These are phyloP conservation scores for Apiospora phragmitis DNA, from an alignment of 2,329 filamentous ascomycete species.

Conservation along the genomic window DNA sequence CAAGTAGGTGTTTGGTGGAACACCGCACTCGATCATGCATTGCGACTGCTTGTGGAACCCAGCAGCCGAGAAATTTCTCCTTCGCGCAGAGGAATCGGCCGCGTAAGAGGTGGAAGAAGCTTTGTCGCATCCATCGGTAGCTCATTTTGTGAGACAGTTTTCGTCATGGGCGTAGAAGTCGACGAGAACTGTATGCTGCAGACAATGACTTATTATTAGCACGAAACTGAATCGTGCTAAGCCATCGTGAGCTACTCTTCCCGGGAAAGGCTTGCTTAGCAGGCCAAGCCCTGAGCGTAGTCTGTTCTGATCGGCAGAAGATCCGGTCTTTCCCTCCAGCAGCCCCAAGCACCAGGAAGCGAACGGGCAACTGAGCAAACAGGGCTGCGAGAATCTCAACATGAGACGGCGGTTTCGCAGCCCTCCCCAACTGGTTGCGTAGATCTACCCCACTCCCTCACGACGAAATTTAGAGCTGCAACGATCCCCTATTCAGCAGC, in stretches of 20 bases:
- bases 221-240: slow-evolving; percentile 7
- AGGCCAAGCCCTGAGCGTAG: slow-evolving; percentile 13
- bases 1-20: neutral
- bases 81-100: neutral
- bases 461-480: slow-evolving; percentile 4
- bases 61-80: neutral
- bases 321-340: neutral
- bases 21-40: slow-evolving; percentile 1
- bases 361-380: slow-evolving; percentile 1
- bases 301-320: slow-evolving; percentile 18
- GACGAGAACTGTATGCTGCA: neutral
- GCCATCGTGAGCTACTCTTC: slow-evolving; percentile 9
- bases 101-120: slow-evolving; percentile 8
- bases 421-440: slow-evolving; percentile 18
- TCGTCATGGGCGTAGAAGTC: slow-evolving; percentile 5
- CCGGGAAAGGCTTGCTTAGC: slow-evolving; percentile 11
- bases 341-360: neutral
- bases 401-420: slow-evolving; percentile 26
- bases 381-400: slow-evolving; percentile 20
- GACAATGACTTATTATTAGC: slow-evolving; percentile 10
- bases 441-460: slow-evolving; percentile 14
- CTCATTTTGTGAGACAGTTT: slow-evolving; percentile 8
- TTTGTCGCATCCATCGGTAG: slow-evolving; percentile 2
- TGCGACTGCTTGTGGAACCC: slow-evolving; percentile 6
- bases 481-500: neutral